A percentile compares a stretch with the other conserved stretches of the same genome.
These are phyloP conservation scores for Skeletonema potamos DNA, from an alignment of 108 stramenopile species.

Conservation along the genomic window DNA sequence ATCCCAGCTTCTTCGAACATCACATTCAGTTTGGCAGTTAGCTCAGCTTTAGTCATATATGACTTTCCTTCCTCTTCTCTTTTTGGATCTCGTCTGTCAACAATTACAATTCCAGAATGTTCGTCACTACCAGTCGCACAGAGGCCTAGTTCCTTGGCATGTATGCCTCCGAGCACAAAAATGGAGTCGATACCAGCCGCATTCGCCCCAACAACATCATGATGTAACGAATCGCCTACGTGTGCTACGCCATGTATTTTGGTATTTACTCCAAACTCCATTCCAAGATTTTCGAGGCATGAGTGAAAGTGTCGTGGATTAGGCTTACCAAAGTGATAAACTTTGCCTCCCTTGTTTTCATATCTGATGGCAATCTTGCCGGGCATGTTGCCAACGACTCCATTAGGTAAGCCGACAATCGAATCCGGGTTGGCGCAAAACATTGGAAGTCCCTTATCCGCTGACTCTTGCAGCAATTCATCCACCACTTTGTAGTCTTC, in stretches of 20 bases:
- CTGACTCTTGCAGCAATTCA: conserved; percentile 48
- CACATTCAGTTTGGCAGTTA: conserved; percentile 2
- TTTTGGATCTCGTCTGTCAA: neutral
- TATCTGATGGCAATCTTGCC: conserved; percentile 72
- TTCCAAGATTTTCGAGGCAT: conserved; percentile 48
- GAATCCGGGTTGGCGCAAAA: conserved; percentile 85
- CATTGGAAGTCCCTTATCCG: conserved; percentile 59
- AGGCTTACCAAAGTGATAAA: conserved; percentile 78
- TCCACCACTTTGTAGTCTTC: conserved; percentile 45
- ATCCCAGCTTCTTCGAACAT: conserved; percentile 13
- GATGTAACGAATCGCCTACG: conserved; percentile 89
- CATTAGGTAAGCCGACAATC: conserved; percentile 53
- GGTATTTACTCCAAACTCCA: conserved; percentile 7
- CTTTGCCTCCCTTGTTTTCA: conserved; percentile 45
- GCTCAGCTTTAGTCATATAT: conserved; percentile 2
- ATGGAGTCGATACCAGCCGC: conserved; percentile 62
- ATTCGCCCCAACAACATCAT: conserved; percentile 87
- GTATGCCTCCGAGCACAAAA: conserved; percentile 77
- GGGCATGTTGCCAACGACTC: conserved; percentile 67
- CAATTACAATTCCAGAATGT: conserved; percentile 1
- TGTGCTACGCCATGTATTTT: conserved; percentile 50
- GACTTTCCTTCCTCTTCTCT: neutral
- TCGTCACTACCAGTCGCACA: conserved; percentile 9
- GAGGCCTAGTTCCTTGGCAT: conserved; percentile 56
- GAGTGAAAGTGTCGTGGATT: conserved; percentile 63